phyloP scores from a whole-genome alignment of 78 protist genomes.

The Planoprotostelium fungivorum region DNA sequence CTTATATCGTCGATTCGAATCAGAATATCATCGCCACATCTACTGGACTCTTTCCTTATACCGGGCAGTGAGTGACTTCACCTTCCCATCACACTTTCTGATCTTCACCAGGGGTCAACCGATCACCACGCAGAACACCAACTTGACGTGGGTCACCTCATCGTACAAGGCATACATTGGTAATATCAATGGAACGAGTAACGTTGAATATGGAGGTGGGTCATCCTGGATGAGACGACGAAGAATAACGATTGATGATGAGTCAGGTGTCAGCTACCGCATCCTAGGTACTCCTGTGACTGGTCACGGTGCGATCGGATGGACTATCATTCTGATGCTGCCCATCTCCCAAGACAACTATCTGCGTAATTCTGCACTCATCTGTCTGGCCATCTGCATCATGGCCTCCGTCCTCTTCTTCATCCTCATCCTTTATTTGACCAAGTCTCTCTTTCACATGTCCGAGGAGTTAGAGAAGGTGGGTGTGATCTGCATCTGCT shows the following conservation, averaged over 20 bases:
- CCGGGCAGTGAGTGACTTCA: background rate
- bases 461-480: background rate
- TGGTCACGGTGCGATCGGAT: background rate
- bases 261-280: too few species aligned
- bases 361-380: background rate
- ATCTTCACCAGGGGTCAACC: background rate
- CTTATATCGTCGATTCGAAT: background rate
- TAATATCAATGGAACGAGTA: background rate
- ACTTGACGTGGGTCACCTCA: background rate
- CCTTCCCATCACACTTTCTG: background rate
- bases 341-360: background rate
- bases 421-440: background rate
- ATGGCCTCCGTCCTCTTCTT: background rate
- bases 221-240: background rate
- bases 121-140: background rate
- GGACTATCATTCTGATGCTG: background rate
- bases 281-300: background rate
- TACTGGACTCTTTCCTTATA: background rate
- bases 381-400: background rate
- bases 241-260: background rate
- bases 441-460: background rate
- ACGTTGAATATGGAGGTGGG: too few species aligned
- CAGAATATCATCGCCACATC: background rate
- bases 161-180: background rate
- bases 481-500: background rate